A percentile compares a stretch with the other conserved stretches of the same genome.
Conservation (phyloP, 345 rosid genomes). For the Ricinus communis region DNA sequence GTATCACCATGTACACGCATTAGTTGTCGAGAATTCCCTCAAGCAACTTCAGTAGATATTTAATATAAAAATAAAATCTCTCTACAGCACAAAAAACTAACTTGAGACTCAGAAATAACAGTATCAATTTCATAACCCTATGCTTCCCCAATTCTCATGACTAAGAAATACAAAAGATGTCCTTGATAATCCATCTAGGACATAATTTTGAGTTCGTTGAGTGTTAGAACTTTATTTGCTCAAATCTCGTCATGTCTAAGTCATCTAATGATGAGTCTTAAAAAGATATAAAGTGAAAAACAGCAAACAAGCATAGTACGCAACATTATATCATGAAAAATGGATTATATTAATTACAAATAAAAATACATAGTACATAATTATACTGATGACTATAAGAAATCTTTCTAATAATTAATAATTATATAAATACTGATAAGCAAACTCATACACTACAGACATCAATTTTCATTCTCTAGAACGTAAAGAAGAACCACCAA, state of each 20-base stretch:
- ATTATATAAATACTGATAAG: too few species aligned
- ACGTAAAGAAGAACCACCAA: background rate
- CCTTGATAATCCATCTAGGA: too few species aligned
- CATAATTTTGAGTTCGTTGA: too few species aligned
- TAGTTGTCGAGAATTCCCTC: background rate
- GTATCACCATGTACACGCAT: background rate
- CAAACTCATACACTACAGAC: background rate
- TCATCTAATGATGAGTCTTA: background rate
- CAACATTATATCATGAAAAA: too few species aligned
- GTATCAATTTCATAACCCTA: background rate
- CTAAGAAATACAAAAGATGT: too few species aligned
- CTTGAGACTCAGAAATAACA: background rate
- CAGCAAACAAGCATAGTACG: background rate
- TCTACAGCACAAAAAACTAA: too few species aligned
- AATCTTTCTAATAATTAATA: too few species aligned
- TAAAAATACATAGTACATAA: too few species aligned
- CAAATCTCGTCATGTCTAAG: too few species aligned
- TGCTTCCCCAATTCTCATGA: background rate
- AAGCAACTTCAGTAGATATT: background rate
- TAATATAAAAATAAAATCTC: background rate
- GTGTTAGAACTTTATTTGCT: too few species aligned
- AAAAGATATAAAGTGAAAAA: background rate
- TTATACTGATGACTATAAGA: too few species aligned
- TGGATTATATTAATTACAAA: too few species aligned
- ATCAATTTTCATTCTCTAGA: background rate